A percentile compares a stretch with the other conserved stretches of the same genome.
Evolutionary conservation across 2,329 filamentous ascomycete species (phyloP).

Genomic region (Aspergillus sp.): DNA sequence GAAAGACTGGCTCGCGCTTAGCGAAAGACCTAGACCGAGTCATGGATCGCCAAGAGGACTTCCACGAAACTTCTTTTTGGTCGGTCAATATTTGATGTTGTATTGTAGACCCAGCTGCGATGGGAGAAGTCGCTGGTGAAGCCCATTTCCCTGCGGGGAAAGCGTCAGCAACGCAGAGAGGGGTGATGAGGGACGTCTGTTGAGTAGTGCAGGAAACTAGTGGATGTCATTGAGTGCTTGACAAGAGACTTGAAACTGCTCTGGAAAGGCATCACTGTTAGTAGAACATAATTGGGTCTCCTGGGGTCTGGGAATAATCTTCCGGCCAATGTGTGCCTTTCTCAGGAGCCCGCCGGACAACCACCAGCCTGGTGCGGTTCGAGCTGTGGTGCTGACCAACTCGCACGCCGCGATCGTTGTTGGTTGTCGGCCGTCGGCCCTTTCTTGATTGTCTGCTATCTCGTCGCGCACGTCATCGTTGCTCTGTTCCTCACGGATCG

Average conservation of each 20-base stretch:
- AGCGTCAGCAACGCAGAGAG: not conserved
- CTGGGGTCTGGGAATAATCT: slow-evolving; percentile 18
- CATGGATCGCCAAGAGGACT: not conserved
- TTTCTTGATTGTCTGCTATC: slow-evolving; percentile 19
- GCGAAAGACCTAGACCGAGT: not conserved
- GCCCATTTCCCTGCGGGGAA: not conserved
- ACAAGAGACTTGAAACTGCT: not conserved
- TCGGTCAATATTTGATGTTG: not conserved
- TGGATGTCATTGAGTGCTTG: not conserved
- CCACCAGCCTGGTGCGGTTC: too few relatives aligned
- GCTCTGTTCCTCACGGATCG: slow-evolving; percentile 21
- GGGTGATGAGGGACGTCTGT: not conserved
- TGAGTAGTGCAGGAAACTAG: not conserved
- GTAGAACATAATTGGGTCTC: slow-evolving; percentile 13
- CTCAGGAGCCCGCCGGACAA: slow-evolving; percentile 8
- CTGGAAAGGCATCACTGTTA: slow-evolving; percentile 1
- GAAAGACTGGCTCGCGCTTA: not conserved
- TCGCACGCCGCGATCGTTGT: not conserved
- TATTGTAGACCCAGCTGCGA: not conserved
- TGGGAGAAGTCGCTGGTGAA: not conserved
- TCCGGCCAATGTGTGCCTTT: slow-evolving; percentile 19
- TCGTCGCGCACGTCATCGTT: slow-evolving; percentile 34
- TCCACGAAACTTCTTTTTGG: not conserved
- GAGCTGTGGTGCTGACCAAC: not conserved
- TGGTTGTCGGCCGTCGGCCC: not conserved